Evolutionary conservation across 257 asterid genomes (phyloP), one percentile per base, ranked within the genome.

Genomic region (Galeopsis tetrahit): DNA sequence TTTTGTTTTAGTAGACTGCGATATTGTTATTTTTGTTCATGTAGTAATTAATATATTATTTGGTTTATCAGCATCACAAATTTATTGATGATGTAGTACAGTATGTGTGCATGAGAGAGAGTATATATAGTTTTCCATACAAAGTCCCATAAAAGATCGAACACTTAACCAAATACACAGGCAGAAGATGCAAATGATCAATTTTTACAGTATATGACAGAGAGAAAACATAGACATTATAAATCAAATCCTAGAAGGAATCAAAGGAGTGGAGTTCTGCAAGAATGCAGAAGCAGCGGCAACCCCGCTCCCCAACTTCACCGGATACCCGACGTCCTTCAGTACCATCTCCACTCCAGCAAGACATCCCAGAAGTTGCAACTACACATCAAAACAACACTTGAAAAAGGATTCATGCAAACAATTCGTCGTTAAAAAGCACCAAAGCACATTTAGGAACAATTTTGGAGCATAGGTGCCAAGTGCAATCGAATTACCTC

Each of bases 301-400:
- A 10, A 95, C 96, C 1, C 99, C 98, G 44, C 92, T 90, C 6
- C 99, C 99, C 8, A 89, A 84, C 89, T 92, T 86, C 80, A 95
- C 91, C 1, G 97, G 89, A 70, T 90, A 95, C 42, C 99, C 99
- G 15, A 92, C 87, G 64, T 95, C 99, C 76, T 85, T 90, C n/a
- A 95, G 96, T 42, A 95, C 97, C 99, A 95, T 87, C 88, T 95
- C 99, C 84, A 95, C 99, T 63, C 99, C 99, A 35, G 96, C 96
- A 63, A 95, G 97, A 74, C 98, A 92, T 0, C 99, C 99, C 78
- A 95, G 69, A 21, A 95, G 92, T 90, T 95, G 99, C 86, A 92
- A 58, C 99, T 95, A 83, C 77, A 80, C 66, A 15, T 3, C 53
- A 43, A 63, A 2, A 10, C 65, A 59, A 63, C 4, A 4, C 3